Base-by-base conservation (phyloP, 805 yeast species). In the Kodamaea neixiangensis region DNA sequence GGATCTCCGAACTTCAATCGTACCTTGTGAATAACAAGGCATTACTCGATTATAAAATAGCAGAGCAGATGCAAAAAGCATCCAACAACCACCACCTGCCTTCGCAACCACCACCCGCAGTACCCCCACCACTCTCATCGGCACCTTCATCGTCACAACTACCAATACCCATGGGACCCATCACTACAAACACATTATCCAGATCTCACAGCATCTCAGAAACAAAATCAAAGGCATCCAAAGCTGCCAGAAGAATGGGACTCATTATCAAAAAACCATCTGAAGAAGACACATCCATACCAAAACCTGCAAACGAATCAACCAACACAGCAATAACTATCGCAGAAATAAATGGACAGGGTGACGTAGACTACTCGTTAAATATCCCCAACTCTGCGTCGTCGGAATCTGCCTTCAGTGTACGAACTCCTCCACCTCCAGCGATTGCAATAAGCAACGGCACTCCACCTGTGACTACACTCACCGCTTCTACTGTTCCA, bases 181-280 rank as follows among this genome's bases (percentile, higher is more conserved):
- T 47, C 19, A 41, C 59, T 38, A 47, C 57, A 13, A 60, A 71
- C 15, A 51, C 58, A 18, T 33, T 68, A 4, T 54, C 65, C 2
- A 54, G 77, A 34, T 60, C 69, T 1, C 59, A 67, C 46, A 62
- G 69, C 25, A 59, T 68, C 3, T 66, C 73, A 1, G 79, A 77
- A 51, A 69, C 71, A 29, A 71, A 71, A n/a, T 46, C 57, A n/a
- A 61, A 63, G 43, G 72, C 84, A 6, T 77, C 87, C n/a, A 76
- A 83, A 49, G 88, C 89, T 3, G 81, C 89, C 0, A 82, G 86
- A 61, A 72, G 93, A 54, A 86, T 85, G 91, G 93, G 92, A 0
- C 78, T 87, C 48, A 82, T 87, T 35, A 79, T 81, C 47, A 81
- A 79, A 49, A 76, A 69, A 47, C 62, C 71, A 1, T 67, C 64